These are phyloP conservation scores for Eimeria falciformis DNA, from an alignment of 169 alveolate genomes.

Conservation along the genomic window DNA sequence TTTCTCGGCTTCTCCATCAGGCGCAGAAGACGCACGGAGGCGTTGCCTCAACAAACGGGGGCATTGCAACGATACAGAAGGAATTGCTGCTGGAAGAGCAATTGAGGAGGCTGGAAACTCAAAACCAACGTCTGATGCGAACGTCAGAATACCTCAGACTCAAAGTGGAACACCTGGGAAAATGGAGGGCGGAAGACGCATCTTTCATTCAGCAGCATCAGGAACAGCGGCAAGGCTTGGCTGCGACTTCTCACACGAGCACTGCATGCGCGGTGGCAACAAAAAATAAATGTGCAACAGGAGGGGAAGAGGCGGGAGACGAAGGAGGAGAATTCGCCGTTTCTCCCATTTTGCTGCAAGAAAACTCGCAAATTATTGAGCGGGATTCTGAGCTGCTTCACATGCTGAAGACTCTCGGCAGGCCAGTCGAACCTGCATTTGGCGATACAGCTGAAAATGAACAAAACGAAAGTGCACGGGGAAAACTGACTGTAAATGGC, in stretches of 20 bases:
- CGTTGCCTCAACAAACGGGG: not conserved
- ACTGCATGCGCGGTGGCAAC: not conserved
- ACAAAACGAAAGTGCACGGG: no score
- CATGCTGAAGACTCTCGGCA: not conserved
- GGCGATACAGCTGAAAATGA: no score
- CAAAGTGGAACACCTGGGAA: not conserved
- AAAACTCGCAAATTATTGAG: not conserved
- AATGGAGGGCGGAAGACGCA: slow-evolving; percentile 24
- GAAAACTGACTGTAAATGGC: no score
- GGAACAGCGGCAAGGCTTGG: slow-evolving; percentile 6
- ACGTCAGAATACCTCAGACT: slow-evolving; percentile 9
- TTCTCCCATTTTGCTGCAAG: not conserved
- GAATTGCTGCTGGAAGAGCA: slow-evolving; percentile 46
- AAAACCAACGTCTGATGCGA: slow-evolving; percentile 22
- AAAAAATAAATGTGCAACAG: slow-evolving; percentile 9
- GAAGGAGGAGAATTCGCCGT: not conserved
- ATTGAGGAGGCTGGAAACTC: not conserved
- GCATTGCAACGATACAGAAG: slow-evolving; percentile 3
- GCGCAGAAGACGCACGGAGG: not conserved
- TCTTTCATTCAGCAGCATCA: slow-evolving; percentile 24
- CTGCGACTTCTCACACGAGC: not conserved
- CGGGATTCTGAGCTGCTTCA: slow-evolving; percentile 60
- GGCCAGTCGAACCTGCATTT: not conserved
- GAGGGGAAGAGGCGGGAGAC: slow-evolving; percentile 29
- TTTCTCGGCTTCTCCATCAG: slow-evolving; percentile 23